Evolutionary conservation across 805 yeast species (phyloP), one percentile per base, ranked within the genome.

Genomic region (Candida berthetii): DNA sequence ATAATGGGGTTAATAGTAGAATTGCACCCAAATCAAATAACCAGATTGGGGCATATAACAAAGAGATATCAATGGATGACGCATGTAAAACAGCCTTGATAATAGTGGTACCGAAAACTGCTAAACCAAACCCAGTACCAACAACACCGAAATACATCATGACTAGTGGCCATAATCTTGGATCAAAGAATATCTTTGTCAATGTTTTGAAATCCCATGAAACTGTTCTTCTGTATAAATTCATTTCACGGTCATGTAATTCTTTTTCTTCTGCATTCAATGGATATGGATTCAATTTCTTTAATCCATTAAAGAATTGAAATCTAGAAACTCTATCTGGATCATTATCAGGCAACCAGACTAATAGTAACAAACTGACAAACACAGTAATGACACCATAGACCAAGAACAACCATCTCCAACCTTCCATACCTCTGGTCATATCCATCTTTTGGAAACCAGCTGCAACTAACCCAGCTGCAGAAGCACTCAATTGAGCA

Each of bases 81-180:
- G 91, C 82, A 56, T 85, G 79, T 25, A 55, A 39, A 48, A 82
- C 78, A 4, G 75, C 73, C 38, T 70, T 61, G 52, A 87, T 82
- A 49, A 87, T 76, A 8, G 91, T 80, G 3, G 95, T 81, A 5
- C 90, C 96, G 61, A 83, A 87, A 17, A 82, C 91, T 27, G 89
- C 89, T 38, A 87, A 66, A 27, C 95, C 96, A 54, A 74, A 81
- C 1, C 96, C 96, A n/a, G 87, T 78, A 37, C 96, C 96, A 20
- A 87, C 96, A 17, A 85, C 95, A 16, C 96, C 96, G 58, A 87
- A 88, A 63, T 87, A 87, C 96, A 87, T 87, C 64, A 87, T 68
- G 36, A 85, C 68, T 44, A 88, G 61, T 1, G 95, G 93, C 90
- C 90, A 86, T 34, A 82, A 68, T 48, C 93, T 70, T 36, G 72